Evolutionary conservation across 2,329 filamentous ascomycete genomes (phyloP).

Genomic region (Penicillium fuscoglaucum): DNA sequence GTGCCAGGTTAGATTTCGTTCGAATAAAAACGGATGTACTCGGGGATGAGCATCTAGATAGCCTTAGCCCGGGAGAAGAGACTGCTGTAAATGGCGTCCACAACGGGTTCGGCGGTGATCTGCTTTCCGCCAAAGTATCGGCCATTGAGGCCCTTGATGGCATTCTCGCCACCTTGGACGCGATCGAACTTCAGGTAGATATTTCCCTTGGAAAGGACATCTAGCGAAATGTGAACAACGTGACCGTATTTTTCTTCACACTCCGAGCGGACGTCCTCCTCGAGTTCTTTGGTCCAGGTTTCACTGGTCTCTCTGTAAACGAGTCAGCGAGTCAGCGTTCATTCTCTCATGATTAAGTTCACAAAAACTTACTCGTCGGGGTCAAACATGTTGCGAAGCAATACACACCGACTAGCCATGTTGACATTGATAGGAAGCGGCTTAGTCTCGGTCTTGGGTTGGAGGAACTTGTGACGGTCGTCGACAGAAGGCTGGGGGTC

Average conservation of each 20-base stretch:
- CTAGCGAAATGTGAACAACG: constrained; percentile 94
- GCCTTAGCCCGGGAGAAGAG: constrained; percentile 85
- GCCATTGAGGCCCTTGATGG: constrained; percentile 95
- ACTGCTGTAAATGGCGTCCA: constrained; percentile 98
- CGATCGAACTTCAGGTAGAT: constrained; percentile 99
- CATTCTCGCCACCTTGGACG: constrained; percentile 92
- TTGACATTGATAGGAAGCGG: constrained; percentile 82
- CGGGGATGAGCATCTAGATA: constrained; percentile 55
- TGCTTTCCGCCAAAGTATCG: constrained; percentile 90
- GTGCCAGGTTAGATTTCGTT: constrained; percentile 29
- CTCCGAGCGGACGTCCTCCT: constrained; percentile 89
- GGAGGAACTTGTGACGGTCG: constrained; percentile 70
- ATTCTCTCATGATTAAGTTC: background rate
- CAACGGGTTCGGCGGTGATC: constrained; percentile 92
- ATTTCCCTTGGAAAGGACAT: constrained; percentile 90
- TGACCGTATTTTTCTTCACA: constrained; percentile 95
- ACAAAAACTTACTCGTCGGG: constrained; percentile 72
- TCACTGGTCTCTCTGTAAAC: constrained; percentile 75
- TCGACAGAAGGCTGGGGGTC: constrained; percentile 64
- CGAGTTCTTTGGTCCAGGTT: constrained; percentile 86
- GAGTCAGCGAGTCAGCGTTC: constrained; percentile 44
- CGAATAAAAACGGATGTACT: constrained; percentile 26
- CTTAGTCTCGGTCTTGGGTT: constrained; percentile 76
- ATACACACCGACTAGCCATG: constrained; percentile 88
- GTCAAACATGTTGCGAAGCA: constrained; percentile 95